Conservation (phyloP, 192 early-diverging fungal species). For the Pilobolus umbonatus region DNA sequence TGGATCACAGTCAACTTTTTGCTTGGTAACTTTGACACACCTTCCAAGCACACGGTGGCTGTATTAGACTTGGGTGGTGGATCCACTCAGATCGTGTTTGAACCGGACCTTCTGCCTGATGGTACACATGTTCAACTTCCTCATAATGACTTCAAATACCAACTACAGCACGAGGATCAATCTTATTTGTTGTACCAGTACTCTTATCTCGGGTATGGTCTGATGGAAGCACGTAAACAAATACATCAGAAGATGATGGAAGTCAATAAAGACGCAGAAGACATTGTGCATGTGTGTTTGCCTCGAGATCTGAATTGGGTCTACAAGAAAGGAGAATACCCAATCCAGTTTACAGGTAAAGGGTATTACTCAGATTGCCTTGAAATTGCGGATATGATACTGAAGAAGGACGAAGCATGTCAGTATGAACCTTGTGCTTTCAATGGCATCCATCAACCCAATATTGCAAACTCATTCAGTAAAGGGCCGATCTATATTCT, state of each 20-base stretch:
- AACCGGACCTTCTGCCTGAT: constrained; percentile 44
- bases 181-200: constrained; percentile 81
- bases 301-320: constrained; percentile 14
- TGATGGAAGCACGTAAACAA: constrained; percentile 69
- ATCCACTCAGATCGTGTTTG: constrained; percentile 89
- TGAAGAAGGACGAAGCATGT: constrained; percentile 58
- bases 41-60: constrained; percentile 55
- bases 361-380: constrained; percentile 13
- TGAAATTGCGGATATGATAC: constrained; percentile 44
- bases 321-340: background rate
- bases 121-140: constrained; percentile 33
- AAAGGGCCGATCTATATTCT: constrained; percentile 76
- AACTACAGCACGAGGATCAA: constrained; percentile 58
- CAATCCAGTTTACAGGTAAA: constrained; percentile 12
- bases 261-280: constrained; percentile 21
- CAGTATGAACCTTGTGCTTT: constrained; percentile 63
- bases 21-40: constrained; percentile 55
- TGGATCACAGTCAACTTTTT: constrained; percentile 91
- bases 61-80: constrained; percentile 88
- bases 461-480: constrained; percentile 52
- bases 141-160: constrained; percentile 59
- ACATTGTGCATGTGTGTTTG: constrained; percentile 49
- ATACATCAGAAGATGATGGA: constrained; percentile 24
- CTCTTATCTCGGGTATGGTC: constrained; percentile 82
- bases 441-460: constrained; percentile 78